Evolutionary conservation across 2,329 filamentous ascomycete species (phyloP).

Genomic region (Geosmithia flava): DNA sequence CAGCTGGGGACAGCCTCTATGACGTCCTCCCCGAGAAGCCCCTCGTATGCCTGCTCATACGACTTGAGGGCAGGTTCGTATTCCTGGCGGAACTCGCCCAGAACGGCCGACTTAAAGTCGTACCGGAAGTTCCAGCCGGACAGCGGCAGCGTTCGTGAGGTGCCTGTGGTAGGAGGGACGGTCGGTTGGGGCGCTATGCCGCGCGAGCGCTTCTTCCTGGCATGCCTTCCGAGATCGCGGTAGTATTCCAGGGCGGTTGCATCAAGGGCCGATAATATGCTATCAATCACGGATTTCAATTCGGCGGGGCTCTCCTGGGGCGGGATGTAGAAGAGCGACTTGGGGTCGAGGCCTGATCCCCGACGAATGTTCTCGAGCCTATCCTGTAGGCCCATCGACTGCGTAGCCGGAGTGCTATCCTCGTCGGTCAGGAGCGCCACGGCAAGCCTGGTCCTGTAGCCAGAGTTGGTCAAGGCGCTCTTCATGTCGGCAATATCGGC

Average conservation of each 20-base stretch:
- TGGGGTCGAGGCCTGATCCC: constrained; percentile 69
- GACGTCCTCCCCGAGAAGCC: constrained; percentile 68
- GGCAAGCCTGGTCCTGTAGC: constrained; percentile 66
- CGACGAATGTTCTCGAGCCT: constrained; percentile 68
- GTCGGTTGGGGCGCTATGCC: constrained; percentile 70
- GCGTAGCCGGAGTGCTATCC: constrained; percentile 13
- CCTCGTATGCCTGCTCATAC: constrained; percentile 79
- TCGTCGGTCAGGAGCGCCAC: constrained; percentile 41
- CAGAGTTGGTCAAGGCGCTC: constrained; percentile 51
- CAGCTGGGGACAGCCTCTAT: constrained; percentile 83
- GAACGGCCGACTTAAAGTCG: constrained; percentile 83
- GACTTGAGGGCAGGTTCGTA: constrained; percentile 78
- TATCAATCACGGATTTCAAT: constrained; percentile 60
- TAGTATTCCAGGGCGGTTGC: constrained; percentile 79
- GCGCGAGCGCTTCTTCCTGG: constrained; percentile 74
- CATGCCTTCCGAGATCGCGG: constrained; percentile 83
- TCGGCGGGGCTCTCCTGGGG: constrained; percentile 60
- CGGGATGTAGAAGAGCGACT: constrained; percentile 75
- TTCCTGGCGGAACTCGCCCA: constrained; percentile 88
- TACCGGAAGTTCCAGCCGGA: constrained; percentile 90
- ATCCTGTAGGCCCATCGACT: constrained; percentile 57
- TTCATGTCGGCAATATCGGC: constrained; percentile 73
- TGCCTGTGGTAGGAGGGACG: constrained; percentile 68
- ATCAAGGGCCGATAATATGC: constrained; percentile 61
- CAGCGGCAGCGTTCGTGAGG: constrained; percentile 72